Percentiles rank a stretch among this genome's conserved stretches.
phyloP scores from a whole-genome alignment of 2,329 filamentous ascomycete genomes.

The Fusarium beomiforme region DNA sequence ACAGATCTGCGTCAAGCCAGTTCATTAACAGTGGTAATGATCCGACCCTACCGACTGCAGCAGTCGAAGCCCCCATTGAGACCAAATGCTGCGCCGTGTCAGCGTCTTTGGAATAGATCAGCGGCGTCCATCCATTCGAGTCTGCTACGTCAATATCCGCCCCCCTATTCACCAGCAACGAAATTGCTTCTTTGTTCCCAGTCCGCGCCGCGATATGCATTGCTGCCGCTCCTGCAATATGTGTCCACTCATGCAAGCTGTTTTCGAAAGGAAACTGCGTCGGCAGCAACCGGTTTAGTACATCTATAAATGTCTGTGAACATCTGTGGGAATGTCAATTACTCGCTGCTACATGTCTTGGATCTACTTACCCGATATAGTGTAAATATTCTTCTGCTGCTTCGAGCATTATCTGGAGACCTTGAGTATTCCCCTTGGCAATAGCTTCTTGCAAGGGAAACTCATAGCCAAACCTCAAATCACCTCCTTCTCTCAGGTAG shows the following conservation, averaged over 20 bases:
- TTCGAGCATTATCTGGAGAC: not conserved
- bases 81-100: not conserved
- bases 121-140: not conserved
- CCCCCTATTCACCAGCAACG: not conserved
- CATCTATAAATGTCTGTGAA: not conserved
- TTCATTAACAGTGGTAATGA: not conserved
- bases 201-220: not conserved
- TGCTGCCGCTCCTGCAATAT: rapidly evolving
- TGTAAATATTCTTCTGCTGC: not conserved
- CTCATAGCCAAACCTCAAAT: not conserved
- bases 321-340: not conserved
- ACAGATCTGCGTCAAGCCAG: not conserved
- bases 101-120: not conserved
- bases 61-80: not conserved
- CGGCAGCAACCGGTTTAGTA: not conserved
- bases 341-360: too few relatives aligned
- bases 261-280: rapidly evolving
- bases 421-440: rapidly evolving
- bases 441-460: not conserved
- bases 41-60: not conserved
- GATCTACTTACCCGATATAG: not conserved
- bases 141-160: not conserved
- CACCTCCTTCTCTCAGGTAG: not conserved
- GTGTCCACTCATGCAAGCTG: not conserved
- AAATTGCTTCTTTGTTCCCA: not conserved